Evolutionary conservation across 371 early-diverging fungal genomes (phyloP).

Genomic region (Mortierella polycephala): DNA sequence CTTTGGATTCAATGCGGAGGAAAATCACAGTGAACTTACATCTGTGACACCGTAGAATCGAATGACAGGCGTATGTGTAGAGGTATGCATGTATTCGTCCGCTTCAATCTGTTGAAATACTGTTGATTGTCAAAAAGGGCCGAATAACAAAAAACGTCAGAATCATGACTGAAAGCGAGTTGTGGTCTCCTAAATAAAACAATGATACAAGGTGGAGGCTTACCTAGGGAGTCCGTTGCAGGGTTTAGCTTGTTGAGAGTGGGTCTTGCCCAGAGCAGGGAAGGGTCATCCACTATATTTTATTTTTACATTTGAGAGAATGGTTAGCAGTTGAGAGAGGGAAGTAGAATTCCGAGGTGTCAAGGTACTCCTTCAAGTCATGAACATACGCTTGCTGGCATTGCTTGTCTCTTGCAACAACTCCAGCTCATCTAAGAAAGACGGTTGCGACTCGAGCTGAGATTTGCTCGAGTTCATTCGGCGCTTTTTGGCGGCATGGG

Average conservation of each 20-base stretch:
- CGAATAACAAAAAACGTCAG: background rate
- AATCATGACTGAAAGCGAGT: background rate
- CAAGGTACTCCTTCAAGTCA: background rate
- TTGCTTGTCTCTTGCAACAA: constrained; percentile 35
- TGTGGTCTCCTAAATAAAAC: too few relatives aligned
- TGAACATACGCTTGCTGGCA: constrained; percentile 35
- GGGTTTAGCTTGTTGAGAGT: constrained; percentile 16
- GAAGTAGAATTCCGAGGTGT: background rate
- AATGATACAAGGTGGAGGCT: background rate
- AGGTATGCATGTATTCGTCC: constrained; percentile 77
- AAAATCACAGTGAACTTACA: constrained; percentile 54
- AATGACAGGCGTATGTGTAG: constrained; percentile 65
- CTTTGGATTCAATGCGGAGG: background rate
- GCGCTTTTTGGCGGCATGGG: constrained; percentile 45
- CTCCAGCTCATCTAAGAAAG: constrained; percentile 46
- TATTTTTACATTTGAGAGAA: background rate
- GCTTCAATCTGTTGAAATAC: constrained; percentile 96
- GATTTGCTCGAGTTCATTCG: constrained; percentile 28
- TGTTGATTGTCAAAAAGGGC: constrained; percentile 17
- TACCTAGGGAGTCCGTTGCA: constrained; percentile 28
- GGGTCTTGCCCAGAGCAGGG: constrained; percentile 44
- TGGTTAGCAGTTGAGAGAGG: background rate
- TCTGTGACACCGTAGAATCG: constrained; percentile 92
- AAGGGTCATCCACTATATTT: constrained; percentile 39
- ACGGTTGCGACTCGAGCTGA: constrained; percentile 30